These are phyloP conservation scores for Davidsoniella neocaledoniae DNA, from an alignment of 2,329 filamentous ascomycete genomes.

Conservation along the genomic window DNA sequence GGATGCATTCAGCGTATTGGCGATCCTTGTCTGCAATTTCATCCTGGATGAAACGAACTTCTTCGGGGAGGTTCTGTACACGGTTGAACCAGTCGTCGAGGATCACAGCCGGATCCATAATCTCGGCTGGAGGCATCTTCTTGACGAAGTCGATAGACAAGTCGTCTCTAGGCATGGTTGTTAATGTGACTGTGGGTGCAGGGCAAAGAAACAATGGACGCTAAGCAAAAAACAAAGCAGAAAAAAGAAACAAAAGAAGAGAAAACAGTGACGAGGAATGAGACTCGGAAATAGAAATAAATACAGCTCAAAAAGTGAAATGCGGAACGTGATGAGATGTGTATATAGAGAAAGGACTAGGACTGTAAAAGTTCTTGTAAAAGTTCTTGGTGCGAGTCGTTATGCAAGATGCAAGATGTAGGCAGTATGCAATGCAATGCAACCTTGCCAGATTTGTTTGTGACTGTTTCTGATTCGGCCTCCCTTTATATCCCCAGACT, in stretches of 20 bases:
- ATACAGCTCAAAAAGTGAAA: background rate
- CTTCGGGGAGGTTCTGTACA: constrained; percentile 64
- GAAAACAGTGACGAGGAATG: constrained; percentile 8
- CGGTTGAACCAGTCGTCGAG: constrained; percentile 63
- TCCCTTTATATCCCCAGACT: too few relatives aligned
- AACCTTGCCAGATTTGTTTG: too few relatives aligned
- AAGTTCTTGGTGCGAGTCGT: too few relatives aligned
- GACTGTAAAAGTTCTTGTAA: too few relatives aligned
- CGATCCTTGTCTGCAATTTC: constrained; percentile 69
- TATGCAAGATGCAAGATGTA: too few relatives aligned
- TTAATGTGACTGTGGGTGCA: constrained; percentile 26
- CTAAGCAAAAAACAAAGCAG: background rate
- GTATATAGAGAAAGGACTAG: too few relatives aligned
- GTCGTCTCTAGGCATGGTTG: constrained; percentile 57
- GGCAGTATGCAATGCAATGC: too few relatives aligned
- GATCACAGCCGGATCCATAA: constrained; percentile 48
- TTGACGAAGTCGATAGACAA: constrained; percentile 52
- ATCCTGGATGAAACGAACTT: constrained; percentile 69
- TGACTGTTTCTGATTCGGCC: too few relatives aligned
- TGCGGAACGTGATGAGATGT: background rate
- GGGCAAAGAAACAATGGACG: background rate
- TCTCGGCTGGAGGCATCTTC: constrained; percentile 46
- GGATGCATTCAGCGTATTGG: constrained; percentile 50
- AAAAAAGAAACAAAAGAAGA: constrained; percentile 12
- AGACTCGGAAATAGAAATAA: background rate